Base-by-base conservation (phyloP, 495 filamentous ascomycete species). In the Poronia punctata region DNA sequence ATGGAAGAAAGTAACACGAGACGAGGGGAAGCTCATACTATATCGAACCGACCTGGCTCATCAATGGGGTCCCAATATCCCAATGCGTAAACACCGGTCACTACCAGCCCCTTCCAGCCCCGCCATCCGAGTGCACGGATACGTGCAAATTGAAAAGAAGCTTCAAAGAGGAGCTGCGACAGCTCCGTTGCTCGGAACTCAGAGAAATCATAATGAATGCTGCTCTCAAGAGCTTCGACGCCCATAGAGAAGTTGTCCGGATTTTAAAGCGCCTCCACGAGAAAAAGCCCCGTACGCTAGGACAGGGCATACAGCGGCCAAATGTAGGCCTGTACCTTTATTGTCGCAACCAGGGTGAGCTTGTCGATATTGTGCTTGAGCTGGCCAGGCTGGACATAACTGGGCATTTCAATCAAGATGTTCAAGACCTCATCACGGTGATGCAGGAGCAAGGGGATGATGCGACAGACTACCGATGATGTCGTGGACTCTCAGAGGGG, bases 121-220 rank as follows among this genome's bases (percentile, higher is more conserved):
- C 7, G 10, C 32, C 5, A 9, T 12, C 10, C 19, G 20, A 19
- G 19, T 5, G 19, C 32, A n/a, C 14, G 9, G 14, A n/a, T 44
- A 20, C 33, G 25, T n/a, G 32, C 10, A 5, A 26, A 10, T 2
- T 1, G 4, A n/a, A 5, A 19, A 20, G 20, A 24, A 25, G 11
- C 3, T 19, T 45, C 24, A 25, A 17, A 9, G 24, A 28, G 9
- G n/a, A 17, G 12, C 35, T 45, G 1, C 35, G 27, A 8, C 21
- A 12, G 5, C 35, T 45, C 14, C 42, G 28, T 21, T 32, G 42
- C 20, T 45, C 42, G 2, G 42, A 45, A 3, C 42, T 45, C 4
- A 26, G 42, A 18, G 42, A 45, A 30, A 26, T 45, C 21, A 45
- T 45, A 14, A 45, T 45, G 42, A 45, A 45, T 18, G 11, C 21